These are phyloP conservation scores for Scleroderma citrinum DNA, from an alignment of 768 basidiomycete species.

Conservation along the genomic window DNA sequence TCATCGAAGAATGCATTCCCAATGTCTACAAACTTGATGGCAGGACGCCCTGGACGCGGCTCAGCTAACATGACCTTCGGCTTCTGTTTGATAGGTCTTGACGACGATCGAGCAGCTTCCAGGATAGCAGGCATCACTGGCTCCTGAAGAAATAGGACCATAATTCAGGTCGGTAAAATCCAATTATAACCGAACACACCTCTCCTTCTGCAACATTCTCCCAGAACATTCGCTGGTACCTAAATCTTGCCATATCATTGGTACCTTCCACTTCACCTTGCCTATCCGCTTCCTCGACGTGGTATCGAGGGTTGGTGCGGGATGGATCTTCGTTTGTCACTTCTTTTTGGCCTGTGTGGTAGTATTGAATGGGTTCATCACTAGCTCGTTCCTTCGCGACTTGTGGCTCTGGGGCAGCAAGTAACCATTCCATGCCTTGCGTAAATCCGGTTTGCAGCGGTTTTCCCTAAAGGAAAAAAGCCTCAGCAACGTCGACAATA, in stretches of 20 bases:
- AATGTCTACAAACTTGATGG: slow-evolving; percentile 67
- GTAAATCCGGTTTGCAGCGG: slow-evolving; percentile 75
- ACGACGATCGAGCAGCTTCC: slow-evolving; percentile 39
- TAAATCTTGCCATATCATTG: slow-evolving; percentile 50
- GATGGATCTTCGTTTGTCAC: background rate
- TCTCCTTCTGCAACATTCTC: slow-evolving; percentile 68
- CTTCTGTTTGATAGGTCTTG: slow-evolving; percentile 34
- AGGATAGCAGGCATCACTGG: slow-evolving; percentile 55
- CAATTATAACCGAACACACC: slow-evolving; percentile 33
- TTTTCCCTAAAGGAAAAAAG: slow-evolving; percentile 40
- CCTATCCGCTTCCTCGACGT: slow-evolving; percentile 56
- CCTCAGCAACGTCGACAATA: background rate
- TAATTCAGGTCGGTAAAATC: background rate
- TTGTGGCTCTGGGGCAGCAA: slow-evolving; percentile 46
- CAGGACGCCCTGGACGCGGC: slow-evolving; percentile 41
- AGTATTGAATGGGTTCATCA: slow-evolving; percentile 2
- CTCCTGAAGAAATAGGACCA: slow-evolving; percentile 37
- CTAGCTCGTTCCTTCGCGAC: slow-evolving; percentile 1
- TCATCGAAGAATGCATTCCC: slow-evolving; percentile 64
- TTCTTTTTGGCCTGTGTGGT: slow-evolving; percentile 1
- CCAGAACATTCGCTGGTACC: slow-evolving; percentile 74
- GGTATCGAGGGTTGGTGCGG: slow-evolving; percentile 28
- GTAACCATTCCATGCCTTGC: slow-evolving; percentile 71
- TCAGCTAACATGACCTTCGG: slow-evolving; percentile 33
- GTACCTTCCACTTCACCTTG: slow-evolving; percentile 48